Evolutionary conservation across 2,329 filamentous ascomycete species (phyloP), one percentile per base, ranked within the genome.

Genomic region (Penicillium sp.): DNA sequence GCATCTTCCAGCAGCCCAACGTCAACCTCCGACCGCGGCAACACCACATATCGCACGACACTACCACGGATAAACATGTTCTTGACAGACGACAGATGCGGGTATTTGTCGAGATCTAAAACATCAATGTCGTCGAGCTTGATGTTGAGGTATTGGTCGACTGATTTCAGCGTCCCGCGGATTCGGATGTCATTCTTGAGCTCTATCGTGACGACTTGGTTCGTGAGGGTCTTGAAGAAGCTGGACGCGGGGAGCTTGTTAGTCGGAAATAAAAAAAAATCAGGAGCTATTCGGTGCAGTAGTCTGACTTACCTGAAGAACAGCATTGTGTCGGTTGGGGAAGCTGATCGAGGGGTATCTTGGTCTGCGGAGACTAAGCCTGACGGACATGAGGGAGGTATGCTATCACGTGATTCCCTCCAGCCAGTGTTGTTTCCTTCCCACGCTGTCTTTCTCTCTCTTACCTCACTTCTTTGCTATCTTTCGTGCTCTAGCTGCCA

Each of bases 111-210:
- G 81, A 98, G 92, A 69, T 99, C 93, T 29, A 97, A 86, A 35
- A 98, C 94, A 66, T 89, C 86, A 64, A 98, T 96, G 74, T 97
- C 92, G 75, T 99, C 95, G 55, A 99, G 88, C 84, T 98, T 98
- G 82, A 99, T 97, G 82, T 99, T 99, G 75, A 99, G 88, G 81
- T 96, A 99, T 83, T 98, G 95, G 78, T 99, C 95, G 69, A 99
- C 94, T 75, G 91, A 96, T 84, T 98, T 99, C 69, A 99, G 85
- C 41, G 90, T 96, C 69, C 95, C 95, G 72, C 92, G 91, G 78
- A 99, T 96, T 76, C 93, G 93, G 71, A 99, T 96, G 81, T 99
- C 95, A 79, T 99, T 99, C 83, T 99, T 99, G 78, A 99, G 91
- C 84, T 99, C 95, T 76, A 99, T 93, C 51, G 93, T 98, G 74